phyloP scores from a whole-genome alignment of 495 filamentous ascomycete species.

The Saxophila tyrrhenica region DNA sequence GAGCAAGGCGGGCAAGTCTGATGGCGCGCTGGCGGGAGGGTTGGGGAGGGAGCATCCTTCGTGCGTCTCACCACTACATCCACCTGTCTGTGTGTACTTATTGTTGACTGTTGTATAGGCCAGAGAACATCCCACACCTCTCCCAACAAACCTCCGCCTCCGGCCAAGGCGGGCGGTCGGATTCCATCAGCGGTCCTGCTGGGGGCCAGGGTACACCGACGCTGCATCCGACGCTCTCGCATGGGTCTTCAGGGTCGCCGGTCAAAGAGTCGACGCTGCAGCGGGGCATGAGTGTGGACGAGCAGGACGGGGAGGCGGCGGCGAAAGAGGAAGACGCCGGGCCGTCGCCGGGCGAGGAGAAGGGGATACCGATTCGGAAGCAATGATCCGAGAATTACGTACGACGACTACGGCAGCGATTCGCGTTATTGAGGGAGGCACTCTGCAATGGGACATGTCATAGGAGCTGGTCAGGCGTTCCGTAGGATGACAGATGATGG shows the following conservation, averaged over 20 bases:
- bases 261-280: slow-evolving; percentile 82
- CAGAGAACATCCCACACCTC: slow-evolving; percentile 87
- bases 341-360: slow-evolving; percentile 18
- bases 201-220: slow-evolving; percentile 32
- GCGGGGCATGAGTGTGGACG: slow-evolving; percentile 62
- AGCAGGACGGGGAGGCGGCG: slow-evolving; percentile 35
- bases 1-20: slow-evolving; percentile 94
- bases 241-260: slow-evolving; percentile 50
- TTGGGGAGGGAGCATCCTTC: slow-evolving; percentile 90
- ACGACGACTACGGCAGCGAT: neutral
- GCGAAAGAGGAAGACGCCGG: slow-evolving; percentile 23
- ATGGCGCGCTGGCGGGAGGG: slow-evolving; percentile 73
- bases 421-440: neutral
- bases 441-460: too few relatives aligned
- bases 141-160: slow-evolving; percentile 16
- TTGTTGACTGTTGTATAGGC: slow-evolving; percentile 29
- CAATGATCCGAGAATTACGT: slow-evolving; percentile 2
- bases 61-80: neutral
- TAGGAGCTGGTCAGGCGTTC: too few relatives aligned
- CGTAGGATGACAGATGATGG: too few relatives aligned
- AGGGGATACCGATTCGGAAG: slow-evolving; percentile 53
- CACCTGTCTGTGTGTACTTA: too few relatives aligned
- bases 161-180: neutral
- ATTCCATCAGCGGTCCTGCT: slow-evolving; percentile 31
- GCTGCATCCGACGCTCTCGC: slow-evolving; percentile 36